phyloP scores from a whole-genome alignment of 768 basidiomycete species.

The Exidia glandulosa region DNA sequence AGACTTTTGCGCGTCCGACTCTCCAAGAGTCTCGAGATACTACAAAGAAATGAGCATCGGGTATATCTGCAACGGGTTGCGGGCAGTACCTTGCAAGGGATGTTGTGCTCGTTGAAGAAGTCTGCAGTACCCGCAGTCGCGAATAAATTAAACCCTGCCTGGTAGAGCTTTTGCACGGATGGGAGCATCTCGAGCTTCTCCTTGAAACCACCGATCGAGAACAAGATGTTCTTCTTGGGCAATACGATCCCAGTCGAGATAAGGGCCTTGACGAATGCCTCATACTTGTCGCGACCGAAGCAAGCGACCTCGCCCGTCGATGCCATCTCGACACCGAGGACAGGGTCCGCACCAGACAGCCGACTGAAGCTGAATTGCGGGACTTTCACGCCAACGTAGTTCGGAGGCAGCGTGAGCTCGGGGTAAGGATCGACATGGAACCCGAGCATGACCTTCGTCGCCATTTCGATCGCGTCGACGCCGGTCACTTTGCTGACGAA shows the following conservation, averaged over 20 bases:
- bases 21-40: slow-evolving; percentile 85
- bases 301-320: slow-evolving; percentile 99
- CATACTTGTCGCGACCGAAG: slow-evolving; percentile 95
- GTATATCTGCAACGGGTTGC: slow-evolving; percentile 1
- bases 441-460: slow-evolving; percentile 96
- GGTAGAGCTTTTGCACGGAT: slow-evolving; percentile 87
- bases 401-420: slow-evolving; percentile 70
- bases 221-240: slow-evolving; percentile 95
- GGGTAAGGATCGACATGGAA: slow-evolving; percentile 86
- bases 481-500: slow-evolving; percentile 99
- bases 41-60: slow-evolving; percentile 15
- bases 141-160: slow-evolving; percentile 90
- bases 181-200: slow-evolving; percentile 96
- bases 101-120: slow-evolving; percentile 92
- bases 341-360: slow-evolving; percentile 92
- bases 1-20: slow-evolving; percentile 75
- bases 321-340: slow-evolving; percentile 98
- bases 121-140: slow-evolving; percentile 96
- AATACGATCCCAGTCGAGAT: slow-evolving; percentile 91
- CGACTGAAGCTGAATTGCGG: slow-evolving; percentile 99
- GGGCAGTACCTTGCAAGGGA: slow-evolving; percentile 76
- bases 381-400: slow-evolving; percentile 98
- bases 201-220: slow-evolving; percentile 93
- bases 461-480: slow-evolving; percentile 96
- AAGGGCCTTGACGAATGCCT: slow-evolving; percentile 94